phyloP scores from a whole-genome alignment of 176 grass and related monocot species.

The Saccharum spontaneum region DNA sequence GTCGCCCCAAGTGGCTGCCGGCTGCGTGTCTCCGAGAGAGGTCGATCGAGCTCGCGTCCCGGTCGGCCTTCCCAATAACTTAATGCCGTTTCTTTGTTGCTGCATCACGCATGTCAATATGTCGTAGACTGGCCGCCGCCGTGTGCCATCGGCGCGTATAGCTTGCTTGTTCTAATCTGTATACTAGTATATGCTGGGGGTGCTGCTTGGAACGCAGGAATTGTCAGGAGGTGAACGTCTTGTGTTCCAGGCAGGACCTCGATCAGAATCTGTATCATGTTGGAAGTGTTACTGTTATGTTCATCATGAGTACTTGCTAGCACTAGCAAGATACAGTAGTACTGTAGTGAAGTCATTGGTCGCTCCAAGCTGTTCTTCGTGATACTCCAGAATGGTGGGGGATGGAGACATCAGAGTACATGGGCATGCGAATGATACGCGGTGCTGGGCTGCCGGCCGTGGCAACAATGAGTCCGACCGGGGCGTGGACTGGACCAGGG shows the following conservation, averaged over 20 bases:
- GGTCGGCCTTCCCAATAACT: constrained; percentile 39
- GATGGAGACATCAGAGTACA: neutral
- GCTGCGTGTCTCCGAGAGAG: neutral
- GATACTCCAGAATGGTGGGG: too few species aligned
- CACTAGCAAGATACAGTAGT: neutral
- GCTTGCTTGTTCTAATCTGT: neutral
- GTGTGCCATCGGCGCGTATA: too few species aligned
- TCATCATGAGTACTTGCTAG: neutral
- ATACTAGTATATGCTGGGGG: neutral
- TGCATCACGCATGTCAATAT: neutral
- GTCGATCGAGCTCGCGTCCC: neutral
- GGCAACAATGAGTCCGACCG: neutral
- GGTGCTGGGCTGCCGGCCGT: neutral
- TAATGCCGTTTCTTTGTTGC: neutral
- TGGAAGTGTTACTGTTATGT: neutral
- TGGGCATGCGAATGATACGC: neutral
- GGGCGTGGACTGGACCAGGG: too few species aligned
- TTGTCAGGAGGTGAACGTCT: neutral
- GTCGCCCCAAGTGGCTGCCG: constrained; percentile 40
- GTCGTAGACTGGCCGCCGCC: neutral
- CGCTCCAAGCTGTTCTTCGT: neutral
- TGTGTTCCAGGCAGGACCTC: constrained; percentile 19
- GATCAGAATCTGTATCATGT: neutral
- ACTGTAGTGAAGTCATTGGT: neutral
- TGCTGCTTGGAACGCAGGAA: constrained; percentile 6